Percentiles rank a stretch among this genome's conserved stretches.
Conservation (phyloP, 257 asterid species). For the Petrea volubilis region DNA sequence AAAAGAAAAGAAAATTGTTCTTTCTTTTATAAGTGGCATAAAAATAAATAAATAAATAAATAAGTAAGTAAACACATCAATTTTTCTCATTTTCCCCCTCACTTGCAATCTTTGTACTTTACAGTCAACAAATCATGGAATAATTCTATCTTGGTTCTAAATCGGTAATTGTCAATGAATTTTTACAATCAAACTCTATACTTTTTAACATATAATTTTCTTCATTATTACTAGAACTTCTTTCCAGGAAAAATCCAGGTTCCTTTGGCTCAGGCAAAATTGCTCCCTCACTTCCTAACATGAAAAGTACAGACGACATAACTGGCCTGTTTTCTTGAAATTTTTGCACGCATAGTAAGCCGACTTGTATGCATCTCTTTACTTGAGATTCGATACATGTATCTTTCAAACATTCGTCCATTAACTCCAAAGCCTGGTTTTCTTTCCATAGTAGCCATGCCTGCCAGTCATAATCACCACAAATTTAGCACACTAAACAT, state of each 20-base stretch:
- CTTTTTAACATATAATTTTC: conserved; percentile 4
- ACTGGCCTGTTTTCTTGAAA: conserved; percentile 34
- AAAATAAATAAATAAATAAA: too few species aligned
- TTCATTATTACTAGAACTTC: neutral
- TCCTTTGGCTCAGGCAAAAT: conserved; percentile 39
- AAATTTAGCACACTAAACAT: too few species aligned
- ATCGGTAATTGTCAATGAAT: conserved; percentile 26
- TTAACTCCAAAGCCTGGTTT: conserved; percentile 27
- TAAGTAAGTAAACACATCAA: too few species aligned
- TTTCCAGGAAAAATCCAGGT: conserved; percentile 43
- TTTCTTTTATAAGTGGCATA: too few species aligned
- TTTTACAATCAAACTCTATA: neutral
- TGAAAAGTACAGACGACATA: conserved; percentile 39
- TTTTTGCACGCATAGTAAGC: conserved; percentile 42
- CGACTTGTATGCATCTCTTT: conserved; percentile 45
- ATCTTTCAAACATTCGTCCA: conserved; percentile 28
- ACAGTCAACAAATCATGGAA: too few species aligned
- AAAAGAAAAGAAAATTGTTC: too few species aligned
- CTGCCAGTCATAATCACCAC: conserved; percentile 13
- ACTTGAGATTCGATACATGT: conserved; percentile 34
- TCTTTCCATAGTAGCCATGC: conserved; percentile 47
- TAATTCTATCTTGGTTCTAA: conserved; percentile 30
- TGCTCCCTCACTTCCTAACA: conserved; percentile 35
- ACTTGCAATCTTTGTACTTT: too few species aligned
- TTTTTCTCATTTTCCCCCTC: too few species aligned